Base-by-base conservation (phyloP, 805 yeast species). In the Zygoascus bituminiphila region DNA sequence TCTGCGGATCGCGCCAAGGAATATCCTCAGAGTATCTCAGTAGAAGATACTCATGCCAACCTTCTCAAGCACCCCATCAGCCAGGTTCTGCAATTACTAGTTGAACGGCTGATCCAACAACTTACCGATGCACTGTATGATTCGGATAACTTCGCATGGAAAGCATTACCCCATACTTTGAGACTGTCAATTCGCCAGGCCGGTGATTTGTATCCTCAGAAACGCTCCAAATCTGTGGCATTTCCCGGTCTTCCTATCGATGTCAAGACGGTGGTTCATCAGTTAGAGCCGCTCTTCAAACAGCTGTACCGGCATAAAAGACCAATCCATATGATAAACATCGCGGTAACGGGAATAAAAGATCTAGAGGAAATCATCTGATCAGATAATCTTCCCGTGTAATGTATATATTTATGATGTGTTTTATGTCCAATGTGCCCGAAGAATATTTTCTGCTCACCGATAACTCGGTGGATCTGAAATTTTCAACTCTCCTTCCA, bases 91-190 rank as follows among this genome's bases (percentile, higher is more conserved):
- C 35, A 41, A 14, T n/a, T 25, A 4, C 35, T 41, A n/a, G 33
- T 15, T 24, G 44, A 41, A 21, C 44, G 37, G 4, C 42, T 46
- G 14, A 6, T 20, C 23, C 20, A 24, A n/a, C 46, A 36, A 29
- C 31, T 20, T 26, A 33, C 20, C 26, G 44, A 26, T 12, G 23
- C 33, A 14, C 25, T 23, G 15, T n/a, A 15, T 5, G 29, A 39
- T 14, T 15, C 37, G 12, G 48, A 45, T 10, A 20, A 23, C 3
- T 20, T 10, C 25, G 22, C 15, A 14, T 62, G 65, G 66, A 43
- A 39, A 4, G 54, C 51, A 3, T 12, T 12, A 1, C 64, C 65
- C 1, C 42, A 51, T 7, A 48, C 49, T 15, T 37, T 55, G 15
- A 48, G 56, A 23, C 46, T 55, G 8, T 36, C 54, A 7, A 29